These are phyloP conservation scores for Exophiala spinifera DNA, from an alignment of 2,329 filamentous ascomycete species.

Conservation along the genomic window DNA sequence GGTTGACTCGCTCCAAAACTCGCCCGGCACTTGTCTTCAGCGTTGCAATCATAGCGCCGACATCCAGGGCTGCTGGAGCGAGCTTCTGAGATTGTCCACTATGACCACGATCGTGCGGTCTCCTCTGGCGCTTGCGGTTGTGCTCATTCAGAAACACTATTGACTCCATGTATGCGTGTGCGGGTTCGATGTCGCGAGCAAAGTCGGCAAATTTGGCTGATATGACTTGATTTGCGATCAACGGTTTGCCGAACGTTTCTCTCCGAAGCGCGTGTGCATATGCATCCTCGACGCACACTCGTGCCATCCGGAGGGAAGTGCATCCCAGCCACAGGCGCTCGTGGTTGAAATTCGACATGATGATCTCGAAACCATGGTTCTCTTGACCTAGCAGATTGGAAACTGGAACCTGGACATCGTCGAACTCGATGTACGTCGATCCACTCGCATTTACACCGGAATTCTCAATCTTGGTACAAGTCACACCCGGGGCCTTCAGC, in stretches of 20 bases:
- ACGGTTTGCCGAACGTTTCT: constrained; percentile 56
- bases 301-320: constrained; percentile 56
- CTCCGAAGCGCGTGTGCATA: constrained; percentile 52
- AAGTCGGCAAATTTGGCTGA: constrained; percentile 54
- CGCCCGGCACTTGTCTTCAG: constrained; percentile 61
- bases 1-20: constrained; percentile 51
- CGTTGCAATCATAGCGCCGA: constrained; percentile 69
- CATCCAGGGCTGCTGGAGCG: constrained; percentile 37
- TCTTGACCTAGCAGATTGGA: constrained; percentile 2
- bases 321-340: constrained; percentile 60
- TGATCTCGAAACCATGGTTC: constrained; percentile 20
- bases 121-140: not conserved
- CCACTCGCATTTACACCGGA: constrained; percentile 92
- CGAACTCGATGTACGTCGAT: constrained; percentile 59
- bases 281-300: constrained; percentile 54
- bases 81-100: not conserved
- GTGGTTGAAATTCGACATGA: constrained; percentile 49
- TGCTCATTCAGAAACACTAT: constrained; percentile 24
- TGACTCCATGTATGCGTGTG: constrained; percentile 51
- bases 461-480: constrained; percentile 98
- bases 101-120: not conserved
- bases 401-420: constrained; percentile 47
- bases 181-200: constrained; percentile 54
- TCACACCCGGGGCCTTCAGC: constrained; percentile 82
- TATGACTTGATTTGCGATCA: constrained; percentile 58